Evolutionary conservation across 202 grass and related monocot species (phyloP).

Genomic region (Schoenoplectus triqueter): DNA sequence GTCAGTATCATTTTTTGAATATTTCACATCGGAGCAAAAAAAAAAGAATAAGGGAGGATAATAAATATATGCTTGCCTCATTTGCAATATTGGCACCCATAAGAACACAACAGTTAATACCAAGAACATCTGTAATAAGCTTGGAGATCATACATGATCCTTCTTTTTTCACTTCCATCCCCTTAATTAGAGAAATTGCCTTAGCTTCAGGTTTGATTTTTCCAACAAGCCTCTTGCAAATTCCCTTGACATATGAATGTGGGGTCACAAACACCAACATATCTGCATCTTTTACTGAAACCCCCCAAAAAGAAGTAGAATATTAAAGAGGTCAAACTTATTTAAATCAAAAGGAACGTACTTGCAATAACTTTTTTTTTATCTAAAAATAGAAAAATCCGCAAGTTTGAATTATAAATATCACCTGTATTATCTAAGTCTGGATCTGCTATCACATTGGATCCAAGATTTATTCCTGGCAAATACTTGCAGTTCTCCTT

Average conservation of each 20-base stretch:
- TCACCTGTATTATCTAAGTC: constrained; percentile 97
- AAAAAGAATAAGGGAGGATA: neutral
- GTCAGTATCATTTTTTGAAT: neutral
- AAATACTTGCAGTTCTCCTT: constrained; percentile 97
- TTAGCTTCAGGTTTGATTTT: constrained; percentile 74
- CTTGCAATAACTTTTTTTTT: neutral
- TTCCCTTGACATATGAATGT: constrained; percentile 84
- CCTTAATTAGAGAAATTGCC: constrained; percentile 93
- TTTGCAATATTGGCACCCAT: constrained; percentile 99
- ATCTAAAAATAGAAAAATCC: neutral
- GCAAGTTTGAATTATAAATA: constrained; percentile 19
- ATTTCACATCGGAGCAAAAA: neutral
- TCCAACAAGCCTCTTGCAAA: constrained; percentile 87
- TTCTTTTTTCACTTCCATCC: constrained; percentile 95
- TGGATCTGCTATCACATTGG: constrained; percentile 82
- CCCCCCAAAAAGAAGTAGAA: neutral
- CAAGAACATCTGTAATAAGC: constrained; percentile 75
- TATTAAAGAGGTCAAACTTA: neutral
- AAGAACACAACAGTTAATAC: constrained; percentile 91
- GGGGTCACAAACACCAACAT: constrained; percentile 97
- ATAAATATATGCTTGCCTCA: constrained; percentile 60
- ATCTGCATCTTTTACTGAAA: constrained; percentile 83
- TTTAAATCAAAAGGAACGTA: constrained; percentile 1
- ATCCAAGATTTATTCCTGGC: constrained; percentile 85
- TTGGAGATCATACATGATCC: constrained; percentile 97